Evolutionary conservation across 1,284 basidiomycete species (phyloP).

Genomic region (Boletellus deceptivus): DNA sequence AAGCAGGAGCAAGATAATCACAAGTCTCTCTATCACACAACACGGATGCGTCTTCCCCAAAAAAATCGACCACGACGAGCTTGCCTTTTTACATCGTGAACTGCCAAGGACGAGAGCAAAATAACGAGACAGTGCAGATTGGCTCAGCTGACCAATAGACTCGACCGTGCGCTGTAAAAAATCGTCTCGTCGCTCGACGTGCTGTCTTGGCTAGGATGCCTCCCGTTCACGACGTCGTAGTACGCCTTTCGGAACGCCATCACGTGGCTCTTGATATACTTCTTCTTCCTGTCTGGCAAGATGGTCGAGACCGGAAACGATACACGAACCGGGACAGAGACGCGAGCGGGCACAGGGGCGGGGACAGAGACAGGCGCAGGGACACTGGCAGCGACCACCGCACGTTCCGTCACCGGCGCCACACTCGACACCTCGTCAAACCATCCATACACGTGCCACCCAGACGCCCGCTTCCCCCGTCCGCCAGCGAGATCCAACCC

Average conservation of each 20-base stretch:
- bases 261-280: conserved; percentile 12
- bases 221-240: conserved; percentile 2
- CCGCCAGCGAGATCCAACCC: conserved; percentile 32
- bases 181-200: conserved; percentile 24
- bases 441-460: conserved; percentile 35
- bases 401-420: not conserved
- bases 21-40: too few species aligned
- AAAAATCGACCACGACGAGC: too few species aligned
- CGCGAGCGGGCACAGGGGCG: too few species aligned
- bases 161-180: conserved; percentile 34
- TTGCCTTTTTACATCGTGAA: too few species aligned
- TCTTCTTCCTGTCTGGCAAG: not conserved
- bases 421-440: conserved; percentile 24
- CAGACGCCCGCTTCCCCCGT: conserved; percentile 32
- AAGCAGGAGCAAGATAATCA: too few species aligned
- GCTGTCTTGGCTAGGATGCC: conserved; percentile 29
- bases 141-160: conserved; percentile 18
- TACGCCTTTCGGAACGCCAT: conserved; percentile 11
- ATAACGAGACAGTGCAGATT: too few species aligned
- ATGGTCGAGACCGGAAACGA: too few species aligned
- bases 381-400: not conserved
- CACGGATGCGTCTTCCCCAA: too few species aligned
- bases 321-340: too few species aligned
- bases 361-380: too few species aligned
- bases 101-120: too few species aligned